Conservation (phyloP, 257 asterid species). For the Ajuga chamaepitys region DNA sequence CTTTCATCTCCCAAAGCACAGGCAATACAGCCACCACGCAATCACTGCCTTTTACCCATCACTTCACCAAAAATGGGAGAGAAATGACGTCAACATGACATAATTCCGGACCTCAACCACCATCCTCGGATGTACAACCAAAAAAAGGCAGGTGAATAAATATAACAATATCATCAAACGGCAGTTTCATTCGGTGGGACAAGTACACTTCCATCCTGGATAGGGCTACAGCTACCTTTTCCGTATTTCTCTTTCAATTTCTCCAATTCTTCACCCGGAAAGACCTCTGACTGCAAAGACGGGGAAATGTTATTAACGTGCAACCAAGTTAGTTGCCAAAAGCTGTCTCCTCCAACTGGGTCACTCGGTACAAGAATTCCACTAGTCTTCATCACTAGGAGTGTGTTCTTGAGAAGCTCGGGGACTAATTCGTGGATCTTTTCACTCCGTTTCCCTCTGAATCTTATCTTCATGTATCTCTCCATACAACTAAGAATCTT, state of each 20-base stretch:
- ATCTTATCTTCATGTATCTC: constrained; percentile 49
- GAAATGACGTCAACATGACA: neutral
- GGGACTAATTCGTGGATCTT: constrained; percentile 79
- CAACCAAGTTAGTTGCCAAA: constrained; percentile 86
- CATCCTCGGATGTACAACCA: neutral
- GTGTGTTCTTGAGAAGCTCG: constrained; percentile 79
- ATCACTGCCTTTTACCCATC: constrained; percentile 7
- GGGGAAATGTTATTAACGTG: constrained; percentile 64
- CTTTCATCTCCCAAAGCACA: constrained; percentile 12
- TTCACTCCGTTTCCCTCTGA: constrained; percentile 71
- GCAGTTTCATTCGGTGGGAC: constrained; percentile 58
- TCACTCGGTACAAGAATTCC: constrained; percentile 60
- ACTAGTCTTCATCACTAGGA: constrained; percentile 64
- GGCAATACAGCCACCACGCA: constrained; percentile 5
- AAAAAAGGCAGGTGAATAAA: constrained; percentile 2
- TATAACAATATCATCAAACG: constrained; percentile 23
- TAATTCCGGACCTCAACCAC: neutral
- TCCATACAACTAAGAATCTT: constrained; percentile 57
- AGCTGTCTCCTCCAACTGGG: constrained; percentile 54
- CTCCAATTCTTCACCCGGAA: constrained; percentile 59
- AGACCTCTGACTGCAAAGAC: constrained; percentile 60
- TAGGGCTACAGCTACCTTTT: constrained; percentile 40
- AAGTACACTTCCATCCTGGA: constrained; percentile 42
- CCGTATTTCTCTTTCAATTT: constrained; percentile 37
- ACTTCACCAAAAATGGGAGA: neutral